Percentiles rank a stretch among this genome's conserved stretches.
Conservation (phyloP, 306 rosid genomes). For the Quillaja saponaria region DNA sequence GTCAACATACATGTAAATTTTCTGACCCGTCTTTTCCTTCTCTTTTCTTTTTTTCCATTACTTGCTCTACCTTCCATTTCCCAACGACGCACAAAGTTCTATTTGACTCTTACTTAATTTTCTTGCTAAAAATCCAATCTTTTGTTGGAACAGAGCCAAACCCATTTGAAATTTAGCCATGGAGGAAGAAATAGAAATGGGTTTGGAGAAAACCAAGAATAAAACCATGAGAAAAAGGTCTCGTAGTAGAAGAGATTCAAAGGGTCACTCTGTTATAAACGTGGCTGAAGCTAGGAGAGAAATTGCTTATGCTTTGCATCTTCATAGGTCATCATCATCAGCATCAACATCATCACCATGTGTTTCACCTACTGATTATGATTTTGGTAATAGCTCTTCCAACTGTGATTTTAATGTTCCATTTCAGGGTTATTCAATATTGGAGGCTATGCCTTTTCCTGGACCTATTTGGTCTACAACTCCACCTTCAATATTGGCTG, state of each 20-base stretch:
- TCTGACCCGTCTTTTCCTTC: conserved; percentile 32
- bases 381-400: conserved; percentile 9
- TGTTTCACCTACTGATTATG: background rate
- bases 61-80: conserved; percentile 19
- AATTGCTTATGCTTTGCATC: conserved; percentile 35
- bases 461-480: conserved; percentile 67
- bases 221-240: conserved; percentile 27
- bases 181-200: conserved; percentile 15
- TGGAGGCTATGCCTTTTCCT: conserved; percentile 62
- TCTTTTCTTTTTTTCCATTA: conserved; percentile 5
- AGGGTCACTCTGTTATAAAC: conserved; percentile 5
- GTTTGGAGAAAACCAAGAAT: conserved; percentile 21
- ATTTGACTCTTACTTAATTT: conserved; percentile 5
- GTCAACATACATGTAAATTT: conserved; percentile 40
- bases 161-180: conserved; percentile 1
- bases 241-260: conserved; percentile 22
- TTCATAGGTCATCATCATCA: conserved; percentile 34
- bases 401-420: conserved; percentile 27
- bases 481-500: conserved; percentile 44
- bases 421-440: conserved; percentile 40
- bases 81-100: background rate
- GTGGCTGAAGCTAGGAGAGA: conserved; percentile 41
- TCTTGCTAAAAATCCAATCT: background rate
- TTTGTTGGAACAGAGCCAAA: too few species aligned
- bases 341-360: conserved; percentile 14